Evolutionary conservation across 2,329 filamentous ascomycete genomes (phyloP).

Genomic region (Zymoseptoria brevis): DNA sequence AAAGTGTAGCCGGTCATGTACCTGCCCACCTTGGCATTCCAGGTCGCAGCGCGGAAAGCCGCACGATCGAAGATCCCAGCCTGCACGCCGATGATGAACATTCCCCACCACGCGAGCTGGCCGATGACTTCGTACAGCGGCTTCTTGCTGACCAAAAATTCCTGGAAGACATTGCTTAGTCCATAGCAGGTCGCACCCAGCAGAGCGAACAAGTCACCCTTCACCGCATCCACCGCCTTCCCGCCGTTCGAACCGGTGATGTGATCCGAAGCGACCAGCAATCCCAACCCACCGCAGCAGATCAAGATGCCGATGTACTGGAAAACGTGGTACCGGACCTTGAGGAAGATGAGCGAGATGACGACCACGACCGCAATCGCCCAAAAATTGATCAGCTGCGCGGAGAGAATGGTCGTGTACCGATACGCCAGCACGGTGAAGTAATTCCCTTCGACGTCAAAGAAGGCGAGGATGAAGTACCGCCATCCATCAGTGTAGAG

Average conservation of each 20-base stretch:
- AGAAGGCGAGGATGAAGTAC: conserved; percentile 84
- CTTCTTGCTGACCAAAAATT: conserved; percentile 80
- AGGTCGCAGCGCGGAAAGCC: conserved; percentile 49
- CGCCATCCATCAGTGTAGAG: conserved; percentile 74
- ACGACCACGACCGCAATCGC: conserved; percentile 87
- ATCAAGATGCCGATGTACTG: conserved; percentile 83
- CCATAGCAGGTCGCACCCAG: conserved; percentile 88
- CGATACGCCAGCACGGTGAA: conserved; percentile 93
- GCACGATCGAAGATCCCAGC: conserved; percentile 83
- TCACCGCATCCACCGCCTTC: conserved; percentile 62
- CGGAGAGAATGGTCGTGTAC: conserved; percentile 84
- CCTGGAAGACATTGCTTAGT: conserved; percentile 81
- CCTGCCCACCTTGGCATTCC: conserved; percentile 53
- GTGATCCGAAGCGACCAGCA: conserved; percentile 81
- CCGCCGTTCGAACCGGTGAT: conserved; percentile 67
- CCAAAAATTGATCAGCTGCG: conserved; percentile 98
- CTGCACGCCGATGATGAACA: conserved; percentile 85
- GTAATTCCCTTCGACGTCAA: conserved; percentile 96
- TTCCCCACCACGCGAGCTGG: conserved; percentile 80
- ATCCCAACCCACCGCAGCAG: conserved; percentile 82
- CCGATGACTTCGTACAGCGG: conserved; percentile 90
- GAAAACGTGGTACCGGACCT: conserved; percentile 79
- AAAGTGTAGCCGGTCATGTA: conserved; percentile 89
- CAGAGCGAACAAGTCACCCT: conserved; percentile 87
- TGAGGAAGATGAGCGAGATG: conserved; percentile 72